A percentile compares a stretch with the other conserved stretches of the same genome.
Evolutionary conservation across 192 early-diverging fungal genomes (phyloP).

Genomic region (Umbelopsis sp.): DNA sequence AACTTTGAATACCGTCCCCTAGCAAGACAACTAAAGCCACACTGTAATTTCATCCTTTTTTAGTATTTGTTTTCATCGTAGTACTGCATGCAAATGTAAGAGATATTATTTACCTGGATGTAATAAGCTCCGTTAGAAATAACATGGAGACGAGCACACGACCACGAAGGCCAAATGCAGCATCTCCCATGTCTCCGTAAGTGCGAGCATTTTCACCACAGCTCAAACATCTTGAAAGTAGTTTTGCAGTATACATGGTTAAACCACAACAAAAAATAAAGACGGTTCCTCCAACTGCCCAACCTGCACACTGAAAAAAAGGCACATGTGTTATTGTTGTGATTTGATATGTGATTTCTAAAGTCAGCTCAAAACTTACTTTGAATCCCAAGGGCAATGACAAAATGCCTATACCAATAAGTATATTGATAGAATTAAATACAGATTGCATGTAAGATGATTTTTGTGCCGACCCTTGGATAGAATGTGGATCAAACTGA

Average conservation of each 20-base stretch:
- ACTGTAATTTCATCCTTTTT: slow-evolving; percentile 17
- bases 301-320: slow-evolving; percentile 50
- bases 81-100: background rate
- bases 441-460: slow-evolving; percentile 50
- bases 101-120: slow-evolving; percentile 33
- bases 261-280: slow-evolving; percentile 46
- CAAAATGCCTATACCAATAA: slow-evolving; percentile 70
- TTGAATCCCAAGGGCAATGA: slow-evolving; percentile 62
- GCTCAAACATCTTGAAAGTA: slow-evolving; percentile 56
- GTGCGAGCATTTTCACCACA: slow-evolving; percentile 40
- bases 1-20: slow-evolving; percentile 41
- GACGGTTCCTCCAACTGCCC: slow-evolving; percentile 57
- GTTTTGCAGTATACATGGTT: slow-evolving; percentile 63
- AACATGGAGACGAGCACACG: slow-evolving; percentile 33
- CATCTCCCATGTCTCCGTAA: slow-evolving; percentile 49
- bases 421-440: slow-evolving; percentile 64
- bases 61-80: background rate
- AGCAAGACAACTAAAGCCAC: slow-evolving; percentile 44
- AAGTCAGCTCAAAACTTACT: slow-evolving; percentile 25
- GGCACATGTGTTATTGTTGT: slow-evolving; percentile 1
- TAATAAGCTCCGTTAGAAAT: slow-evolving; percentile 43
- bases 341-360: background rate
- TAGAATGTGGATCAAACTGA: slow-evolving; percentile 21
- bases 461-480: slow-evolving; percentile 23
- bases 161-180: slow-evolving; percentile 38